Conservation (phyloP, 129 eudicot genomes). For the Pseudognaphalium luteoalbum region DNA sequence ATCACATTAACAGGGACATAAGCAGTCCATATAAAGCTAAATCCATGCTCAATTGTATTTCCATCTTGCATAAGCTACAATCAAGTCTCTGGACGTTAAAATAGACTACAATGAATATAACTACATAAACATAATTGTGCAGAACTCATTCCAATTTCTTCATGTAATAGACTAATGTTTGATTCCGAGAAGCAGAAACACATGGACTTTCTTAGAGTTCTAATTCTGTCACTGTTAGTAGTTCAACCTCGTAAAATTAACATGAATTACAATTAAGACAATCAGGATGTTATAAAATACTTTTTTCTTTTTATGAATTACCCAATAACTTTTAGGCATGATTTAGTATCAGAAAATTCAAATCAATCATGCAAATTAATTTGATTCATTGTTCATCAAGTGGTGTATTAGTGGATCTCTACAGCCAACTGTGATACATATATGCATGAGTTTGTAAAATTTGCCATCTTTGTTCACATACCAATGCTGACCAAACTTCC, state of each 20-base stretch:
- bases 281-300: neutral
- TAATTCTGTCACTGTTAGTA: constrained; percentile 4
- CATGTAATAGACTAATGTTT: neutral
- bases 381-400: neutral
- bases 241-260: constrained; percentile 11
- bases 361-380: constrained; percentile 13
- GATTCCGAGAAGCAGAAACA: neutral
- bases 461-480: constrained; percentile 1
- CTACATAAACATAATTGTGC: neutral
- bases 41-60: no score
- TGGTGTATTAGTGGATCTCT: constrained; percentile 9
- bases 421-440: constrained; percentile 2
- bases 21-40: no score
- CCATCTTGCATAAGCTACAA: no score
- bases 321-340: neutral
- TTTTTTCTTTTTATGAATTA: no score
- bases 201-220: neutral
- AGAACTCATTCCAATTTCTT: constrained; percentile 8
- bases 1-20: no score
- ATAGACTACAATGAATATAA: neutral
- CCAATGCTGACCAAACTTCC: constrained; percentile 20
- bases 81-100: neutral
- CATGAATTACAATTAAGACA: neutral
- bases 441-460: constrained; percentile 3
- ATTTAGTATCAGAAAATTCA: constrained; percentile 14